A percentile compares a stretch with the other conserved stretches of the same genome.
These are phyloP conservation scores for Trypanosoma theileri DNA, from an alignment of 208 protist species.

Conservation along the genomic window DNA sequence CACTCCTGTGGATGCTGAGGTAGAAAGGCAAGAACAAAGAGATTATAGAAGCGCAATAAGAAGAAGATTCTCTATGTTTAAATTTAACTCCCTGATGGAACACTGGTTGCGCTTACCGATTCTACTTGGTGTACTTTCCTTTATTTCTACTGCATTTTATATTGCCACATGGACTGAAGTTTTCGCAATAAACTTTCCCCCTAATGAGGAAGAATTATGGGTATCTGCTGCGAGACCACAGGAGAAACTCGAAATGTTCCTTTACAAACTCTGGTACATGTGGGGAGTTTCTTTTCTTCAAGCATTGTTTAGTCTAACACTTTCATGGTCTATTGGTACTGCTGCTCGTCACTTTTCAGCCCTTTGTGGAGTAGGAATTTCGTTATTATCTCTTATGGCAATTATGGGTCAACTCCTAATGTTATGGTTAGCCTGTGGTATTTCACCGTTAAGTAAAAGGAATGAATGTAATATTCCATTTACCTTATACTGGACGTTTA, in stretches of 20 bases:
- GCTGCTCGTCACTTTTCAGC: constrained; percentile 55
- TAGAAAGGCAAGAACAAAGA: constrained; percentile 21
- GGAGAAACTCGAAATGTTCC: constrained; percentile 43
- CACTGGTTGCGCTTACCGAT: constrained; percentile 38
- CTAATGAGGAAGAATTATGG: constrained; percentile 40
- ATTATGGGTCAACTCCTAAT: constrained; percentile 46
- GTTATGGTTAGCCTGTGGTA: constrained; percentile 54
- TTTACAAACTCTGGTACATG: constrained; percentile 31
- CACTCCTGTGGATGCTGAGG: constrained; percentile 42
- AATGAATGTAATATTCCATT: constrained; percentile 71
- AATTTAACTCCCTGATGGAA: not conserved
- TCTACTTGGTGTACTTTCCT: constrained; percentile 21
- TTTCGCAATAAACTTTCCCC: constrained; percentile 50
- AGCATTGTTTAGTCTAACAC: constrained; percentile 31
- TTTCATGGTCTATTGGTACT: constrained; percentile 55
- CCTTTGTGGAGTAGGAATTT: constrained; percentile 74
- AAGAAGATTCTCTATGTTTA: not conserved
- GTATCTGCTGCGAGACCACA: constrained; percentile 29
- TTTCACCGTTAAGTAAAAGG: constrained; percentile 33
- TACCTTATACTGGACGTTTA: constrained; percentile 72
- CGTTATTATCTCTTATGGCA: constrained; percentile 56
- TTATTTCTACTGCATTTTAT: not conserved
- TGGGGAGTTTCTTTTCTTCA: constrained; percentile 35
- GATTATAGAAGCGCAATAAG: not conserved
- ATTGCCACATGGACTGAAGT: not conserved